A percentile compares a stretch with the other conserved stretches of the same genome.
These are phyloP conservation scores for Fusarium oligoseptatum DNA, from an alignment of 2,329 filamentous ascomycete species.

Conservation along the genomic window DNA sequence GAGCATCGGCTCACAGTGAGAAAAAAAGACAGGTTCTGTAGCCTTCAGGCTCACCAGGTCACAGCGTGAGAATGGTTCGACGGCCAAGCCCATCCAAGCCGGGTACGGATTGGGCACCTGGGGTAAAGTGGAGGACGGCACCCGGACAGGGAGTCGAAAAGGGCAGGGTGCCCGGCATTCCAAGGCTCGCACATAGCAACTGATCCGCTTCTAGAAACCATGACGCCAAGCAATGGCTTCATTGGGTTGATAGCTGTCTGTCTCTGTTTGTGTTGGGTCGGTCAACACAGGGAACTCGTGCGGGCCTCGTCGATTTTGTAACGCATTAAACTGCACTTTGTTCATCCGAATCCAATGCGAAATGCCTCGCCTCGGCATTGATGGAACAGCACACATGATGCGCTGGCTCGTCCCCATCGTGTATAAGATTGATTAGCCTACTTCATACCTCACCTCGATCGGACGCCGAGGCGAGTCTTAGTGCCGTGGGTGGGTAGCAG, in stretches of 20 bases:
- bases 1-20: conserved; percentile 25
- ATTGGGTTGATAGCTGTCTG: conserved; percentile 10
- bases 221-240: conserved; percentile 24
- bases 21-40: conserved; percentile 13
- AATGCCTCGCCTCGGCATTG: conserved; percentile 23
- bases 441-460: conserved; percentile 13
- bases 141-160: conserved; percentile 27
- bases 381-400: conserved; percentile 18
- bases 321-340: conserved; percentile 23
- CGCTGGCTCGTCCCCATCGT: conserved; percentile 20
- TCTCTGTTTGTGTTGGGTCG: conserved; percentile 5
- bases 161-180: conserved; percentile 37
- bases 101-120: conserved; percentile 42
- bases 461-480: conserved; percentile 36
- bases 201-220: conserved; percentile 42
- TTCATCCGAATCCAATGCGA: conserved; percentile 19
- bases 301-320: conserved; percentile 20
- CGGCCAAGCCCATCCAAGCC: conserved; percentile 31
- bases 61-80: conserved; percentile 44
- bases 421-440: conserved; percentile 39
- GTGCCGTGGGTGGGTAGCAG: conserved; percentile 31
- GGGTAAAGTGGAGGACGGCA: conserved; percentile 45
- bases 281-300: conserved; percentile 6
- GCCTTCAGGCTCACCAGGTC: conserved; percentile 13
- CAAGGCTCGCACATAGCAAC: conserved; percentile 21